Conservation (phyloP, 345 rosid genomes). For the Clausena lansium region DNA sequence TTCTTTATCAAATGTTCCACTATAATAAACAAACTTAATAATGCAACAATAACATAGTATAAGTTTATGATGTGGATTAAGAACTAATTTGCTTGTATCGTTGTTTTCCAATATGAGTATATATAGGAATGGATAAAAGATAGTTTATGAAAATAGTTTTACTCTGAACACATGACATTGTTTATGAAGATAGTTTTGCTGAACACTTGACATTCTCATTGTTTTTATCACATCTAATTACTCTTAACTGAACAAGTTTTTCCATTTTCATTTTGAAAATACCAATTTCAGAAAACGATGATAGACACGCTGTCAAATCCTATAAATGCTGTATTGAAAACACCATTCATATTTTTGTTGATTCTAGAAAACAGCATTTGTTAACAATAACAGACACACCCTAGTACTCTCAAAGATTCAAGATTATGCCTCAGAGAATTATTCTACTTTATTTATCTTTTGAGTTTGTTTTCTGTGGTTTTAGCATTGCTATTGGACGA, state of each 20-base stretch:
- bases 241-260: not conserved
- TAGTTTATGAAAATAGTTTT: not conserved
- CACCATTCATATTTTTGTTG: not conserved
- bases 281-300: not conserved
- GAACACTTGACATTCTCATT: not conserved
- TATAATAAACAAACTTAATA: not conserved
- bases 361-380: not conserved
- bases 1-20: not conserved
- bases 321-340: not conserved
- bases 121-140: not conserved
- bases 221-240: not conserved
- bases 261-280: too few species aligned
- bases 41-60: not conserved
- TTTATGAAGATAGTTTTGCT: too few species aligned
- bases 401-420: not conserved
- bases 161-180: not conserved
- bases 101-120: too few species aligned
- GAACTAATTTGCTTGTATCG: too few species aligned
- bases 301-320: not conserved
- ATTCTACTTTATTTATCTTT: slow-evolving; percentile 3
- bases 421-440: slow-evolving; percentile 5
- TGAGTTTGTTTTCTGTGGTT: not conserved
- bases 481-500: slow-evolving; percentile 43
- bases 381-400: not conserved
- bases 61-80: too few species aligned